These are phyloP conservation scores for Oidiodendron maius DNA, from an alignment of 495 filamentous ascomycete genomes.

Conservation along the genomic window DNA sequence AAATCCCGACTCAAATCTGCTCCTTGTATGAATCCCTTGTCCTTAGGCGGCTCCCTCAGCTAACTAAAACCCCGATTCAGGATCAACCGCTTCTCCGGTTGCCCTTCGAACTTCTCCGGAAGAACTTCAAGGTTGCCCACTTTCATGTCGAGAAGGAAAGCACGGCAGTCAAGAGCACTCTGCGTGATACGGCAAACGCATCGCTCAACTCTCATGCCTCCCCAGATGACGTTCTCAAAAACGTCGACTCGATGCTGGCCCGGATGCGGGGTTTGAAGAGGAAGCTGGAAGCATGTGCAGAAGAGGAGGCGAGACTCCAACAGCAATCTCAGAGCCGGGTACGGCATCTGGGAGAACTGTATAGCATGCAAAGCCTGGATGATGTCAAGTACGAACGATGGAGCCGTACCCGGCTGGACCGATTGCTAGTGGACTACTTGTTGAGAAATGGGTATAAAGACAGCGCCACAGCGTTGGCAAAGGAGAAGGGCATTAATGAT, in stretches of 20 bases:
- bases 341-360: slow-evolving; percentile 71
- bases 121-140: slow-evolving; percentile 88
- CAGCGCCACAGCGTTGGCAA: slow-evolving; percentile 68
- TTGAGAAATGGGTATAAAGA: slow-evolving; percentile 75
- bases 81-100: slow-evolving; percentile 93
- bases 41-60: slow-evolving; percentile 28
- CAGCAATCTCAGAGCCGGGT: slow-evolving; percentile 69
- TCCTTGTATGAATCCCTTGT: slow-evolving; percentile 14
- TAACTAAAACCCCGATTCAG: slow-evolving; percentile 41
- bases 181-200: slow-evolving; percentile 64
- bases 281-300: slow-evolving; percentile 71
- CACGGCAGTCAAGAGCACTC: slow-evolving; percentile 57
- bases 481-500: slow-evolving; percentile 61
- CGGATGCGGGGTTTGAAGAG: slow-evolving; percentile 81
- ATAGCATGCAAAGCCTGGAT: slow-evolving; percentile 71
- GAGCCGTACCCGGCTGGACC: slow-evolving; percentile 73
- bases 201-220: slow-evolving; percentile 53
- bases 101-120: slow-evolving; percentile 82
- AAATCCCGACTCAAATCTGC: slow-evolving; percentile 39
- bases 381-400: slow-evolving; percentile 94
- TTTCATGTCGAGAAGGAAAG: slow-evolving; percentile 74
- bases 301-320: slow-evolving; percentile 71
- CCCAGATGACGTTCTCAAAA: slow-evolving; percentile 63
- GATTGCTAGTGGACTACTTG: slow-evolving; percentile 86
- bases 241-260: slow-evolving; percentile 76